Evolutionary conservation across 257 asterid genomes (phyloP), one percentile per base, ranked within the genome.

Genomic region (Scutellaria galericulata): DNA sequence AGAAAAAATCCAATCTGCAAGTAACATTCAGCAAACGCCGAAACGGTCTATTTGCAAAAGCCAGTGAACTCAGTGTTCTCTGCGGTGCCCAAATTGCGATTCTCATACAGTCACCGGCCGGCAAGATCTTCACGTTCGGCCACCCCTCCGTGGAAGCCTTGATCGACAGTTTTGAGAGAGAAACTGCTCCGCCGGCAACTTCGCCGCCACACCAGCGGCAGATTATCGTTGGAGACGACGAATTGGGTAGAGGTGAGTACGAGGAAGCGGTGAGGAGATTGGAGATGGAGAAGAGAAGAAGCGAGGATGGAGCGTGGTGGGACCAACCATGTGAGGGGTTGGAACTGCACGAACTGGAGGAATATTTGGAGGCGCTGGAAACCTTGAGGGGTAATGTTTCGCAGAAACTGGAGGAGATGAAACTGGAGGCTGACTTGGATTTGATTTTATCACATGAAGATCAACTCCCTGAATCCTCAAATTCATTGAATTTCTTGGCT

Each of bases 281-380:
- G 60, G 86, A 79, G 75, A 55, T 9, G 56, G 72, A 67, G 15
- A 75, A 62, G 78, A 69, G 50, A 44, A 64, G 15, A 70, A 75
- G 0, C 27, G 75, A 18, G 18, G 18, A 18, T 18, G 18, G 9
- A 7, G 40, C 13, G n/a, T 85, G 88, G 90, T 84, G 89, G 91
- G 76, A 82, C 14, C 7, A 52, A 2, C 3, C 39, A 0, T 12
- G 71, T 35, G 86, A 80, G 12, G 52, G 69, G 2, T 12, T 77
- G 83, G 83, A 70, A n/a, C 3, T 85, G 65, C 80, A 80, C 14
- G 85, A 84, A 56, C 81, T 88, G 66, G 83, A 85, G 73, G 83
- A 72, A 5, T 84, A 62, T 20, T 44, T 20, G 15, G 64, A 53
- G 11, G 80, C 81, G 1, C 22, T 85, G 79, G 83, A 72, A 11